Evolutionary conservation across 2,329 filamentous ascomycete species (phyloP), one percentile per base, ranked within the genome.

Genomic region (Aspergillus tanneri): DNA sequence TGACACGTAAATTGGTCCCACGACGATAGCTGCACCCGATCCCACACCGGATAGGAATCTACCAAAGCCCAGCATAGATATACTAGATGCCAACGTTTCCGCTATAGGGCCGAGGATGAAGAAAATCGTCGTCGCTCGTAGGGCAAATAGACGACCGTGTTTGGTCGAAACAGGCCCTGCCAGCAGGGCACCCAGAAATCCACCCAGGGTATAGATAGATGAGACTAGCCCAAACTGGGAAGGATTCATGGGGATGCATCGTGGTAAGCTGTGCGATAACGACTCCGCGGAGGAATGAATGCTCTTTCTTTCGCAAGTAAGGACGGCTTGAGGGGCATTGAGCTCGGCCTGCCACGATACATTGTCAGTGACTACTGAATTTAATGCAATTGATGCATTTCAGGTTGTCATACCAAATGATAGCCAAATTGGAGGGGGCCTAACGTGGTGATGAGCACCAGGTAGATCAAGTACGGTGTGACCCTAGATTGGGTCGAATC

Each of bases 351-450:
- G 62, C 36, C 32, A 36, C 41, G 21, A 54, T 10, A 27, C 18
- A 50, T 44, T 5, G 23, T 51, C 50, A 58, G 16, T 45, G 43
- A 50, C 44, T 8, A 35, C 21, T 41, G 35, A 7, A 18, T 19
- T 28, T 9, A 6, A 28, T 18, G 21, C 12, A 16, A 9, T 8
- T 10, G n/a, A 4, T n/a, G 9, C 23, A 24, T 14, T 12, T 19
- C 24, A 7, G 45, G 36, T 21, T 41, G n/a, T 44, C 74, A 64
- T 79, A 93, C 90, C 67, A 97, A 72, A 71, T 97, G 92, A 71
- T 89, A 96, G 54, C 93, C 93, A 66, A 96, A 99, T 63, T 96
- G 90, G 36, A 97, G 80, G 2, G 93, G 90, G 0, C 92, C 93
- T 14, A 96, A 73, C 0, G 90, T 95, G 35, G 88, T 83, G 50